Evolutionary conservation across 2,329 filamentous ascomycete genomes (phyloP), one percentile per base, ranked within the genome.

Genomic region (Aspergillus costaricaensis): DNA sequence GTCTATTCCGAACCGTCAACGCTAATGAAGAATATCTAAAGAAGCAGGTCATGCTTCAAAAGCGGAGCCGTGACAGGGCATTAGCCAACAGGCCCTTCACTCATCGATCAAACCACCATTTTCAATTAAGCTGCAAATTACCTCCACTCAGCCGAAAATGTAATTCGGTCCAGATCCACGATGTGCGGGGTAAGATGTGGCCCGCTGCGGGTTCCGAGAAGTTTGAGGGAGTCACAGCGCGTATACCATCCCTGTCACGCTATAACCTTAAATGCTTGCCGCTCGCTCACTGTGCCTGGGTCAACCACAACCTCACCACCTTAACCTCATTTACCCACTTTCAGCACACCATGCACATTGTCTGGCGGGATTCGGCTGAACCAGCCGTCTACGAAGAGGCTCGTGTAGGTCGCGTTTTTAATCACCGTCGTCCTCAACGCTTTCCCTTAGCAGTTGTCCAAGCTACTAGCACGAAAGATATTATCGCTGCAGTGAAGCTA

Each of bases 381-480:
- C 38, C 58, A 5, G 59, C 56, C 15, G 58, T 55, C n/a, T 79
- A 79, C 52, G 77, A 79, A 64, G 63, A 70, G 27, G 77, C 74
- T 9, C 72, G 77, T 3, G 61, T 77, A 25, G 72, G 72, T n/a
- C 71, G 79, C n/a, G 74, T 82, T 9, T 82, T 82, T 74, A 83
- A 82, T 65, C 63, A 70, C 15, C 74, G 75, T n/a, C 72, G 74
- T 19, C 78, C 77, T 2, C 61, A 70, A 4, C 71, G 79, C 15
- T 78, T 73, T 38, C 81, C 80, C 0, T 60, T 72, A 7, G 80
- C 77, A 5, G 73, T 82, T 0, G 75, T 81, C 5, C 70, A 77
- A 60, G 78, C 79, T 12, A 76, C 68, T 0, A 63, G 62, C 1
- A 66, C 71, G 9, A 57, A 69, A 3, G 76, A 81, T 56, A 68